Evolutionary conservation across 805 yeast genomes (phyloP).

Genomic region (Teunomyces kruisii): DNA sequence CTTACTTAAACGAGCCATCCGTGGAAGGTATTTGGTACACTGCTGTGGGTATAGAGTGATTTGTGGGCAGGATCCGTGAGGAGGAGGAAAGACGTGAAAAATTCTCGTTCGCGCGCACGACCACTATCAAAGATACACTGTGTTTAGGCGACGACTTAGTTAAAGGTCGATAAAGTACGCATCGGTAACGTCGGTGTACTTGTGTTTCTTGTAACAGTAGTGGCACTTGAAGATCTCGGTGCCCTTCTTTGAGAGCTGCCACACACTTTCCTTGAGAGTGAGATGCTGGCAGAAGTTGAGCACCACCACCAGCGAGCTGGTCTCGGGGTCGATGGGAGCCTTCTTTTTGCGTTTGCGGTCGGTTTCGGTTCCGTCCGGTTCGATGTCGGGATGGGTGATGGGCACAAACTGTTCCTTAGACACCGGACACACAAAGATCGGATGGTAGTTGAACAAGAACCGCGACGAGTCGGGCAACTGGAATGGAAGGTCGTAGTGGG

Average conservation of each 20-base stretch:
- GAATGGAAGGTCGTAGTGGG: slow-evolving; percentile 38
- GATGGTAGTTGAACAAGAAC: slow-evolving; percentile 41
- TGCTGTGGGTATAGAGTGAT: no score
- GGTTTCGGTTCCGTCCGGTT: not conserved
- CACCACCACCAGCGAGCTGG: slow-evolving; percentile 31
- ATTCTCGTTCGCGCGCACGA: not conserved
- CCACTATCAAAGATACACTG: no score
- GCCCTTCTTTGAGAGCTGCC: slow-evolving; percentile 40
- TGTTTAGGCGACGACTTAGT: not conserved
- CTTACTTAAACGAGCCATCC: slow-evolving; percentile 3
- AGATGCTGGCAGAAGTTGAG: slow-evolving; percentile 42
- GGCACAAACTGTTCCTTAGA: slow-evolving; percentile 45
- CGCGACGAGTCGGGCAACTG: slow-evolving; percentile 40
- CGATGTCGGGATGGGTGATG: slow-evolving; percentile 14
- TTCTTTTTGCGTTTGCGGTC: slow-evolving; percentile 16
- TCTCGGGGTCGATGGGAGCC: slow-evolving; percentile 25
- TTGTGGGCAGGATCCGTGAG: not conserved
- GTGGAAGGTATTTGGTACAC: not conserved
- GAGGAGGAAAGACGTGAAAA: not conserved
- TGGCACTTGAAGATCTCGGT: slow-evolving; percentile 43
- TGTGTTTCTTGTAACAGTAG: slow-evolving; percentile 46
- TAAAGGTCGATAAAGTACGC: slow-evolving; percentile 41
- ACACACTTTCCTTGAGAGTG: slow-evolving; percentile 42
- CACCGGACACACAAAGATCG: slow-evolving; percentile 47
- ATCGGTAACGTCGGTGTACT: slow-evolving; percentile 37